These are phyloP conservation scores for Ceriops decandra DNA, from an alignment of 345 rosid genomes.

Conservation along the genomic window DNA sequence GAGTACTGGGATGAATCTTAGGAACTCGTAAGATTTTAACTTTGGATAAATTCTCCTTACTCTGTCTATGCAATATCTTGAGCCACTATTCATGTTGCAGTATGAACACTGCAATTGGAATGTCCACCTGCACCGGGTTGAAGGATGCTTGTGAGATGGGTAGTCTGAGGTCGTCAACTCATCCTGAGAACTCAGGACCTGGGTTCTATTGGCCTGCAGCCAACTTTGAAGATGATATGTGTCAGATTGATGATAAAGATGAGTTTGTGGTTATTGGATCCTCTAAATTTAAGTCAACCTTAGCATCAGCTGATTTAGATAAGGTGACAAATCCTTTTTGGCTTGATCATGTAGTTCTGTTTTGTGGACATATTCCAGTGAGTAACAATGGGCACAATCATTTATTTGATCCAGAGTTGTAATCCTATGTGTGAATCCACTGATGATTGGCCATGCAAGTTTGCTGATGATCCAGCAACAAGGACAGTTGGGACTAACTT, in stretches of 20 bases:
- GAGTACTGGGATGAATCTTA: constrained; percentile 39
- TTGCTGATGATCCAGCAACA: constrained; percentile 45
- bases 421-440: constrained; percentile 80
- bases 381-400: constrained; percentile 5
- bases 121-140: constrained; percentile 64
- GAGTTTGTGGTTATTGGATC: constrained; percentile 54
- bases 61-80: constrained; percentile 4
- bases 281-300: constrained; percentile 39
- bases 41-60: constrained; percentile 2
- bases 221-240: constrained; percentile 30
- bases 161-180: constrained; percentile 18
- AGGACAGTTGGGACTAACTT: constrained; percentile 35
- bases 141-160: constrained; percentile 38
- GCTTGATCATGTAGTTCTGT: constrained; percentile 5
- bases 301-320: constrained; percentile 53
- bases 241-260: constrained; percentile 53
- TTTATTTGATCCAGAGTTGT: constrained; percentile 57
- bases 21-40: constrained; percentile 53
- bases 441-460: constrained; percentile 71
- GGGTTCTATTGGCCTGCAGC: constrained; percentile 20
- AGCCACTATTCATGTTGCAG: constrained; percentile 31
- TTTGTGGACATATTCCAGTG: neutral
- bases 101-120: constrained; percentile 46
- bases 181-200: constrained; percentile 34
- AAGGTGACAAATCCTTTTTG: constrained; percentile 46